Percentiles rank a stretch among this genome's conserved stretches.
Evolutionary conservation across 257 asterid genomes (phyloP).

Genomic region (Fraxinus quadrangulata): DNA sequence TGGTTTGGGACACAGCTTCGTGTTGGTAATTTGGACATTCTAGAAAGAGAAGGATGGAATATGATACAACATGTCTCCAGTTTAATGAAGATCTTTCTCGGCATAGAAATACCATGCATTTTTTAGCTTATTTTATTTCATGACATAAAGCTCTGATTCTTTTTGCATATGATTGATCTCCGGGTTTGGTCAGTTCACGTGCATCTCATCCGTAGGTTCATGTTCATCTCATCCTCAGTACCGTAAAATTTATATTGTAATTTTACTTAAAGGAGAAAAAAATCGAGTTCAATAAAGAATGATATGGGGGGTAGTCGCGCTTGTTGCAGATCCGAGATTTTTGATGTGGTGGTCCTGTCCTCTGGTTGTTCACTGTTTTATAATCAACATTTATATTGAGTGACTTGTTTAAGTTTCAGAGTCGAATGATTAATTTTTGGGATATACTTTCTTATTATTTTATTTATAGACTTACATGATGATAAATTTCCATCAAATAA

Average conservation of each 20-base stretch:
- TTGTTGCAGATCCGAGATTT: neutral
- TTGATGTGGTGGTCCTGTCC: neutral
- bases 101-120: neutral
- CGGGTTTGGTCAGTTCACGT: neutral
- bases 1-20: neutral
- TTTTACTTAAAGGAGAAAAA: neutral
- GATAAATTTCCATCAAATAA: too few relatives aligned
- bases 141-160: neutral
- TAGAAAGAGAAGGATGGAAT: constrained; percentile 3
- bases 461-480: neutral
- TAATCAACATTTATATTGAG: too few relatives aligned
- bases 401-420: too few relatives aligned
- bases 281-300: too few relatives aligned
- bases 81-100: neutral
- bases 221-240: too few relatives aligned
- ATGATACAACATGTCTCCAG: neutral
- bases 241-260: too few relatives aligned
- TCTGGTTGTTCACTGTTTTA: neutral
- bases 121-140: neutral
- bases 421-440: neutral
- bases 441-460: neutral
- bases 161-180: neutral
- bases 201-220: too few relatives aligned
- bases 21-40: constrained; percentile 2
- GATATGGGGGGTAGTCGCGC: neutral